A percentile compares a stretch with the other conserved stretches of the same genome.
Evolutionary conservation across 352 stramenopile genomes (phyloP).

Genomic region (Phytopythium sindhum): DNA sequence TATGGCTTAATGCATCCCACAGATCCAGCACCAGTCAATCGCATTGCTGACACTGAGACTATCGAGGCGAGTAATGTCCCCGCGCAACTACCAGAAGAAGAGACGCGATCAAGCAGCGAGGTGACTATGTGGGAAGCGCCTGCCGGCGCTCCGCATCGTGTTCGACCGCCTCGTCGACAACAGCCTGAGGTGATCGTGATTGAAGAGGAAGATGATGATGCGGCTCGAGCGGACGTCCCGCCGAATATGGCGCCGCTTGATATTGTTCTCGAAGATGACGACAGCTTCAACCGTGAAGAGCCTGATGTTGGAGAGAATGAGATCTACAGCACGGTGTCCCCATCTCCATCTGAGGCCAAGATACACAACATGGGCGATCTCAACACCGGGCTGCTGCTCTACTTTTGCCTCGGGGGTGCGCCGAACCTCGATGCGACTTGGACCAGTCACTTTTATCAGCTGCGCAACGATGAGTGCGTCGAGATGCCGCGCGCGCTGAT

Average conservation of each 20-base stretch:
- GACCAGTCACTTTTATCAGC: slow-evolving; percentile 30
- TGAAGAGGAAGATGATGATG: slow-evolving; percentile 44
- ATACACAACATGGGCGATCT: slow-evolving; percentile 39
- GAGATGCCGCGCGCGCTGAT: slow-evolving; percentile 27
- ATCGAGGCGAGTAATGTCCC: background rate
- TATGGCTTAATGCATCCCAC: background rate
- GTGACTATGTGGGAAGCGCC: background rate
- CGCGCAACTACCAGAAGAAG: background rate
- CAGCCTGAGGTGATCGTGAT: slow-evolving; percentile 62
- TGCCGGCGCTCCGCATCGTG: background rate
- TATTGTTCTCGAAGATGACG: slow-evolving; percentile 39
- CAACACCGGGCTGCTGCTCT: slow-evolving; percentile 44
- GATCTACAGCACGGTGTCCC: background rate
- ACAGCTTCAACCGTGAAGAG: slow-evolving; percentile 3
- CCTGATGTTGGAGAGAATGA: background rate
- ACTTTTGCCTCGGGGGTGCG: slow-evolving; percentile 56
- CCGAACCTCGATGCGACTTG: slow-evolving; percentile 45
- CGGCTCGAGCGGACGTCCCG: slow-evolving; percentile 3
- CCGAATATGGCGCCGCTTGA: slow-evolving; percentile 36
- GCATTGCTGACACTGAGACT: background rate
- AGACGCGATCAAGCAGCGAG: background rate
- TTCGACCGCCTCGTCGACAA: slow-evolving; percentile 19
- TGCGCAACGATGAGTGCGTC: slow-evolving; percentile 40
- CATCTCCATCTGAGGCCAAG: slow-evolving; percentile 6
- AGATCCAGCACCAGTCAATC: background rate